Conservation (phyloP, 2,329 filamentous ascomycete genomes). For the Raffaelea ambrosiae region DNA sequence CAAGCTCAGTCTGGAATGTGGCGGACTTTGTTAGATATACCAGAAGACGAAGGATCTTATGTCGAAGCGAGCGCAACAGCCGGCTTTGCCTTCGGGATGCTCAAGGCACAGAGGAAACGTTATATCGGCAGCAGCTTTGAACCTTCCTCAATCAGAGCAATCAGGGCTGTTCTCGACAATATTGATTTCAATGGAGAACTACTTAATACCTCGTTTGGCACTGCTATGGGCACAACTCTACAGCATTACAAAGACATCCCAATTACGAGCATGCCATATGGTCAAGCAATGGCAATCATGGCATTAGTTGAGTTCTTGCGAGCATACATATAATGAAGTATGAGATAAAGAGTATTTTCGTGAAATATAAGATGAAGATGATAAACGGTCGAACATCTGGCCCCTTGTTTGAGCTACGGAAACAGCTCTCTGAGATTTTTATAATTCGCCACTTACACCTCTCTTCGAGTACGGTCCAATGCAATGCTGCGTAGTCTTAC, state of each 20-base stretch:
- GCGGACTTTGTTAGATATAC: slow-evolving; percentile 64
- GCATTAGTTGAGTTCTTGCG: slow-evolving; percentile 66
- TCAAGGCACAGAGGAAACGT: slow-evolving; percentile 62
- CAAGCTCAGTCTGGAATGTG: slow-evolving; percentile 51
- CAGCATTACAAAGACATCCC: slow-evolving; percentile 73
- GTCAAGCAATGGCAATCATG: slow-evolving; percentile 80
- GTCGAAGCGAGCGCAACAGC: slow-evolving; percentile 70
- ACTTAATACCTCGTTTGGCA: slow-evolving; percentile 68
- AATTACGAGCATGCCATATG: slow-evolving; percentile 74
- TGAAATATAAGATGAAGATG: too few relatives aligned
- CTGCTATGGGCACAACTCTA: slow-evolving; percentile 63
- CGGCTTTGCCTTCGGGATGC: slow-evolving; percentile 70
- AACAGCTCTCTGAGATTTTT: too few relatives aligned
- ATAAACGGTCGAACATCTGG: too few relatives aligned
- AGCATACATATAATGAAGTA: too few relatives aligned
- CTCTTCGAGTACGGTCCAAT: too few relatives aligned
- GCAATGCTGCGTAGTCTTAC: too few relatives aligned
- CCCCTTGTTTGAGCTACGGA: too few relatives aligned
- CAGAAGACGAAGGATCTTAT: slow-evolving; percentile 60
- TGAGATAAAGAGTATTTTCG: too few relatives aligned
- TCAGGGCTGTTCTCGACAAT: slow-evolving; percentile 57
- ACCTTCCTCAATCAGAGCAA: slow-evolving; percentile 53
- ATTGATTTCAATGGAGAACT: slow-evolving; percentile 62
- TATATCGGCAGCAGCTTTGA: slow-evolving; percentile 54
- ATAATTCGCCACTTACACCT: too few relatives aligned